Percentiles rank a stretch among this genome's conserved stretches.
Evolutionary conservation across 768 basidiomycete genomes (phyloP).

Genomic region (Calocybe cyanea): DNA sequence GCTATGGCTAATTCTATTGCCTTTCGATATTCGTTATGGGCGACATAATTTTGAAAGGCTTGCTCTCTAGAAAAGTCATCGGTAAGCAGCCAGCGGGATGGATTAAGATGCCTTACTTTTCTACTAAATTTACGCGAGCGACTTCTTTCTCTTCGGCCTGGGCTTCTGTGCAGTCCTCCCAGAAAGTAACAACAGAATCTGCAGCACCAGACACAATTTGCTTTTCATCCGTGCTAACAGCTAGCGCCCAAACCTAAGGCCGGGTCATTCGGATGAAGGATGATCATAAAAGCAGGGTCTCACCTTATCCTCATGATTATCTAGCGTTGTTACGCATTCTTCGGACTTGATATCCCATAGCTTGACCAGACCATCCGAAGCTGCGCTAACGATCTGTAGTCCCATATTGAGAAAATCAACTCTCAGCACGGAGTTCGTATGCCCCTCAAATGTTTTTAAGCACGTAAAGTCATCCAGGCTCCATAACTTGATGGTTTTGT

Average conservation of each 20-base stretch:
- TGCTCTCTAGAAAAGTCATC: slow-evolving; percentile 69
- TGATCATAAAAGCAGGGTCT: slow-evolving; percentile 18
- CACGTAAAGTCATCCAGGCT: slow-evolving; percentile 91
- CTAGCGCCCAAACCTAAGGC: slow-evolving; percentile 92
- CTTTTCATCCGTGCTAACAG: slow-evolving; percentile 74
- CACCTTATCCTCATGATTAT: slow-evolving; percentile 98
- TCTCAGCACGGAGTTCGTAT: slow-evolving; percentile 92
- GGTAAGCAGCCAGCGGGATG: not conserved
- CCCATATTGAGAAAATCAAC: slow-evolving; percentile 87
- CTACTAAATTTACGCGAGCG: slow-evolving; percentile 67
- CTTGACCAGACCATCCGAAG: slow-evolving; percentile 94
- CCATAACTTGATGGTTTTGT: slow-evolving; percentile 94
- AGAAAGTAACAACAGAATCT: slow-evolving; percentile 93
- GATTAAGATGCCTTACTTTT: slow-evolving; percentile 51
- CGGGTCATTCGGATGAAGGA: not conserved
- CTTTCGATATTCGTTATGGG: slow-evolving; percentile 82
- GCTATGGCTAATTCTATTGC: slow-evolving; percentile 90
- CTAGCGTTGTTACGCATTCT: slow-evolving; percentile 82
- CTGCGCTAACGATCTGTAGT: slow-evolving; percentile 83
- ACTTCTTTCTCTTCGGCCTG: slow-evolving; percentile 71
- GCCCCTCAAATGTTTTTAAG: slow-evolving; percentile 95
- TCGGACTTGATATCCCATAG: slow-evolving; percentile 91
- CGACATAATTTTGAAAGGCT: slow-evolving; percentile 88
- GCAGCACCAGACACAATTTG: slow-evolving; percentile 93
- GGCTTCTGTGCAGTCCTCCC: slow-evolving; percentile 92